Conservation (phyloP, 768 basidiomycete species). For the Tulasnella sp. region DNA sequence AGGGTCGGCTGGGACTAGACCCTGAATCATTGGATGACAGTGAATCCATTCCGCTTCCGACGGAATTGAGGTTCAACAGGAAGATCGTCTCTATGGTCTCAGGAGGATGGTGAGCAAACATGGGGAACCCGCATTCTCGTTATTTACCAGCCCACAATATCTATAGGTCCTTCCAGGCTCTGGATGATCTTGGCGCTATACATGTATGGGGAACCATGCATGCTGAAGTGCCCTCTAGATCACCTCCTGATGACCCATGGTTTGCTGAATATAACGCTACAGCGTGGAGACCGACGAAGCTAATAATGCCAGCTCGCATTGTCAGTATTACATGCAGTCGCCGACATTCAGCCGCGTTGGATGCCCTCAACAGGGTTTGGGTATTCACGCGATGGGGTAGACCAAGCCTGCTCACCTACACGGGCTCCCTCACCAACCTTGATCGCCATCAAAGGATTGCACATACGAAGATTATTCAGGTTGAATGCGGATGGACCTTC, state of each 20-base stretch:
- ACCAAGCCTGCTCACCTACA: constrained; percentile 39
- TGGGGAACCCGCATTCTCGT: no score
- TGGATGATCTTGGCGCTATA: constrained; percentile 60
- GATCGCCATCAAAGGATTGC: constrained; percentile 24
- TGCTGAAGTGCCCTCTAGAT: constrained; percentile 31
- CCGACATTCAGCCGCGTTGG: constrained; percentile 53
- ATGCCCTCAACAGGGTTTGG: constrained; percentile 49
- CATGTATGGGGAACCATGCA: constrained; percentile 73
- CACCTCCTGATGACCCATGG: no score
- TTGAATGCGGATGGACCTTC: constrained; percentile 73
- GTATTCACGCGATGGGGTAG: constrained; percentile 67
- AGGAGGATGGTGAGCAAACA: constrained; percentile 59
- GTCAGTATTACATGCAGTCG: constrained; percentile 52
- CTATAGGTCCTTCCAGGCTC: constrained; percentile 73
- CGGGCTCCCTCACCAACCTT: constrained; percentile 7
- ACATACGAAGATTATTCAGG: constrained; percentile 36
- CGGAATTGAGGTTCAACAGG: constrained; percentile 44
- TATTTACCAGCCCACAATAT: no score
- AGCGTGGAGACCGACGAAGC: no score
- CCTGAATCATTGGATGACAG: constrained; percentile 26
- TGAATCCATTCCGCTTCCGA: constrained; percentile 49
- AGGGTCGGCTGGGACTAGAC: constrained; percentile 52
- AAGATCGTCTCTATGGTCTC: constrained; percentile 62
- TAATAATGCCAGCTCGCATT: no score
- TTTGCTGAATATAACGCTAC: no score